Percentiles rank a stretch among this genome's conserved stretches.
These are phyloP conservation scores for Leccinellum rugosiceps DNA, from an alignment of 768 basidiomycete species.

Conservation along the genomic window DNA sequence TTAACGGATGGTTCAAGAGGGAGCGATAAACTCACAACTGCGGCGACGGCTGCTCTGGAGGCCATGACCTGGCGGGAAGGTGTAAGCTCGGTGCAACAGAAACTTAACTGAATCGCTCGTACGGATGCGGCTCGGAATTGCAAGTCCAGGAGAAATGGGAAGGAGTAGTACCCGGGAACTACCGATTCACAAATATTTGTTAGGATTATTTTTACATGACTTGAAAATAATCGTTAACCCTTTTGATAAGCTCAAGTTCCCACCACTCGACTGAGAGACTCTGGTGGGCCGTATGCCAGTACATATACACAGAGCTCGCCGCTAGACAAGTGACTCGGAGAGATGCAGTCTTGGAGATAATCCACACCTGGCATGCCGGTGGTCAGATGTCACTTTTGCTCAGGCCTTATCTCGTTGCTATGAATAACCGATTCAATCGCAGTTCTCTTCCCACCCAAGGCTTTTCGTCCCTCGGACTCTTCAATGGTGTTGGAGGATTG, in stretches of 20 bases:
- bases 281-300: background rate
- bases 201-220: constrained; percentile 1
- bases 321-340: background rate
- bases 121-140: constrained; percentile 17
- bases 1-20: background rate
- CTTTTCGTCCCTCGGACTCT: background rate
- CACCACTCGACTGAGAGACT: background rate
- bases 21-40: constrained; percentile 46
- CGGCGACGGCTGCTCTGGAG: constrained; percentile 66
- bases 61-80: constrained; percentile 47
- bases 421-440: background rate
- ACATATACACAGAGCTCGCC: background rate
- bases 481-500: constrained; percentile 7
- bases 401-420: constrained; percentile 2
- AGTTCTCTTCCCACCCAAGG: constrained; percentile 1
- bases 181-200: constrained; percentile 18
- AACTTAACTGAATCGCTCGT: constrained; percentile 4
- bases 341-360: background rate
- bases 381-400: background rate
- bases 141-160: constrained; percentile 11
- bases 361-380: background rate
- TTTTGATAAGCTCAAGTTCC: background rate
- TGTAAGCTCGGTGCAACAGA: background rate
- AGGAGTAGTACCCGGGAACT: constrained; percentile 25
- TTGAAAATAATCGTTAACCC: background rate